phyloP scores from a whole-genome alignment of 2,329 filamentous ascomycete species.

The Anthostomella pinea region DNA sequence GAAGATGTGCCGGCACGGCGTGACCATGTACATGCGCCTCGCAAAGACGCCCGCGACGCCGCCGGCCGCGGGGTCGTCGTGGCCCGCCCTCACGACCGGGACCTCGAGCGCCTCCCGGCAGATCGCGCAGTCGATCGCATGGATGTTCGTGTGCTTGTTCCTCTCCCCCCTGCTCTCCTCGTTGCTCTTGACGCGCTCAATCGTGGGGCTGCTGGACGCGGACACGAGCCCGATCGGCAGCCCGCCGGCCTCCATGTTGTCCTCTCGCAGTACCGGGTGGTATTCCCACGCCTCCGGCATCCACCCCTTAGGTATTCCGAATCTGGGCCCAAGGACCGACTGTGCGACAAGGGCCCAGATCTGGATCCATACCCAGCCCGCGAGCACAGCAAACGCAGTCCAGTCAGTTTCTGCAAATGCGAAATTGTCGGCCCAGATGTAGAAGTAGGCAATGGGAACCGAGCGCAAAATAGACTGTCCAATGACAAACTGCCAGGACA shows the following conservation, averaged over 20 bases:
- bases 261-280: slow-evolving; percentile 82
- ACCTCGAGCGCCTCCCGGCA: slow-evolving; percentile 92
- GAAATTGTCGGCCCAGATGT: slow-evolving; percentile 73
- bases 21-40: slow-evolving; percentile 90
- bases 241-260: slow-evolving; percentile 74
- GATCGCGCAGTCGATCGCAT: slow-evolving; percentile 86
- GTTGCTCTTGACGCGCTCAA: slow-evolving; percentile 31
- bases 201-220: slow-evolving; percentile 29
- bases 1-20: slow-evolving; percentile 93
- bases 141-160: slow-evolving; percentile 35
- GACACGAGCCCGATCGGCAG: slow-evolving; percentile 72
- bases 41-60: slow-evolving; percentile 70
- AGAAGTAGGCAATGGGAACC: slow-evolving; percentile 82
- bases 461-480: slow-evolving; percentile 79
- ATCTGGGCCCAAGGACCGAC: slow-evolving; percentile 83
- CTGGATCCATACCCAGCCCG: slow-evolving; percentile 85
- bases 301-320: slow-evolving; percentile 71
- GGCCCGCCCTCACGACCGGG: slow-evolving; percentile 66
- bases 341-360: slow-evolving; percentile 75
- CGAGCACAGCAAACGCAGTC: slow-evolving; percentile 60
- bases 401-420: slow-evolving; percentile 71
- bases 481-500: slow-evolving; percentile 87
- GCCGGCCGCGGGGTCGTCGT: slow-evolving; percentile 46
- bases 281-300: slow-evolving; percentile 86
- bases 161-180: slow-evolving; percentile 17